These are phyloP conservation scores for Fusarium dimerum DNA, from an alignment of 2,329 filamentous ascomycete genomes.

Conservation along the genomic window DNA sequence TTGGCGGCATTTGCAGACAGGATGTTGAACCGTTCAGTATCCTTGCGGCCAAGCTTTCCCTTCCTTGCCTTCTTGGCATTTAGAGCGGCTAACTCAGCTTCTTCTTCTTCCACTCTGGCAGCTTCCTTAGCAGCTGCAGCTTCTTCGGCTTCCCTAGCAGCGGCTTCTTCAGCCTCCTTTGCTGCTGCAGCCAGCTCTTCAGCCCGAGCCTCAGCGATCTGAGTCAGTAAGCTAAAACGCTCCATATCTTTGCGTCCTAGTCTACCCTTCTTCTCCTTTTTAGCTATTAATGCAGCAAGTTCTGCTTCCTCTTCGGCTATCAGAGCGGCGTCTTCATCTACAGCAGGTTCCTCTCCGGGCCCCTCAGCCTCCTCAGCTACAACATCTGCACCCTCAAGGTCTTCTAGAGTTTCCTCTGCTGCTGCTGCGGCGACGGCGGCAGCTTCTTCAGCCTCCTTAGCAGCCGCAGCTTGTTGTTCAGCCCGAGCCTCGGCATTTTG, in stretches of 20 bases:
- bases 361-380: conserved; percentile 7
- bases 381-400: conserved; percentile 25
- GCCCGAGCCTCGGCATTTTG: conserved; percentile 27
- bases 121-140: conserved; percentile 4
- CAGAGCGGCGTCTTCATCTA: not conserved
- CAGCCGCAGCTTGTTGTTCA: conserved; percentile 28
- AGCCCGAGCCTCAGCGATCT: conserved; percentile 9
- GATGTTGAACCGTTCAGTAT: conserved; percentile 19
- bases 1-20: conserved; percentile 16
- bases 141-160: conserved; percentile 13
- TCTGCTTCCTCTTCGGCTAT: not conserved
- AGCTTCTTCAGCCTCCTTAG: conserved; percentile 21
- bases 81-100: conserved; percentile 42
- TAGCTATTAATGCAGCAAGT: conserved; percentile 40
- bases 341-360: conserved; percentile 9
- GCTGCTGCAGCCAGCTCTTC: conserved; percentile 8
- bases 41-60: conserved; percentile 25
- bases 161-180: conserved; percentile 15
- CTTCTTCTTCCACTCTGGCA: conserved; percentile 30
- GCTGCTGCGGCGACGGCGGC: conserved; percentile 1
- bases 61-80: conserved; percentile 41
- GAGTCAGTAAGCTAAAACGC: conserved; percentile 12
- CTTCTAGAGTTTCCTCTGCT: conserved; percentile 17
- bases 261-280: conserved; percentile 37
- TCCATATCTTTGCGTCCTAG: conserved; percentile 25